A percentile compares a stretch with the other conserved stretches of the same genome.
Conservation (phyloP, 345 rosid species). For the Erysimum cheiranthoides region DNA sequence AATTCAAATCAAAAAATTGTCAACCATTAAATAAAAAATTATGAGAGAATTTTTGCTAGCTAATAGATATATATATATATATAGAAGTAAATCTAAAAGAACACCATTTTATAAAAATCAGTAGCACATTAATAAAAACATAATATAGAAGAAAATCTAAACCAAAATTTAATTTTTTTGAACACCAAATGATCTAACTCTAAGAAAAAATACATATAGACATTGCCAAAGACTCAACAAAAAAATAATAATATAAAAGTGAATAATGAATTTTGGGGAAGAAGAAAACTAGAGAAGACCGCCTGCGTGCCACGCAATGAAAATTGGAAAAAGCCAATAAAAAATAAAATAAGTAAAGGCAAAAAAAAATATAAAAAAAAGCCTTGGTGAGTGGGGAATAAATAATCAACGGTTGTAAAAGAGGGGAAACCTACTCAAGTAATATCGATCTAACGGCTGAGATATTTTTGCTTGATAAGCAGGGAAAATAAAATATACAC, state of each 20-base stretch:
- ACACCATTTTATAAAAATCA: neutral
- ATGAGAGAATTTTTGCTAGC: neutral
- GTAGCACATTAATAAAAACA: neutral
- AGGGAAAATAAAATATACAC: constrained; percentile 2
- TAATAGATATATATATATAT: constrained; percentile 7
- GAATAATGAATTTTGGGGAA: neutral
- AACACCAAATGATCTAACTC: neutral
- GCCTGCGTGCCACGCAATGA: constrained; percentile 31
- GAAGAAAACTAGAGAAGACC: neutral
- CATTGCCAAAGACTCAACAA: constrained; percentile 6
- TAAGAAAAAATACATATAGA: neutral
- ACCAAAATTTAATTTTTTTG: neutral
- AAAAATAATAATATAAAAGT: neutral
- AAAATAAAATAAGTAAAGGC: neutral
- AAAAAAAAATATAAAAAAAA: neutral
- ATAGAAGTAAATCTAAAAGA: neutral
- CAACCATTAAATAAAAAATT: neutral
- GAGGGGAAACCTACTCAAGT: constrained; percentile 10
- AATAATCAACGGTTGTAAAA: constrained; percentile 40
- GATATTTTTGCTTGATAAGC: constrained; percentile 27
- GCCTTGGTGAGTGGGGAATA: constrained; percentile 35
- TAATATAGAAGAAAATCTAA: neutral
- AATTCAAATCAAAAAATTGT: neutral
- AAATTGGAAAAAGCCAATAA: constrained; percentile 6
- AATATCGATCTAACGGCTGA: constrained; percentile 33